A percentile compares a stretch with the other conserved stretches of the same genome.
These are phyloP conservation scores for Polytrichum commune DNA, from an alignment of 225 moss, liverwort and hornwort species.

Conservation along the genomic window DNA sequence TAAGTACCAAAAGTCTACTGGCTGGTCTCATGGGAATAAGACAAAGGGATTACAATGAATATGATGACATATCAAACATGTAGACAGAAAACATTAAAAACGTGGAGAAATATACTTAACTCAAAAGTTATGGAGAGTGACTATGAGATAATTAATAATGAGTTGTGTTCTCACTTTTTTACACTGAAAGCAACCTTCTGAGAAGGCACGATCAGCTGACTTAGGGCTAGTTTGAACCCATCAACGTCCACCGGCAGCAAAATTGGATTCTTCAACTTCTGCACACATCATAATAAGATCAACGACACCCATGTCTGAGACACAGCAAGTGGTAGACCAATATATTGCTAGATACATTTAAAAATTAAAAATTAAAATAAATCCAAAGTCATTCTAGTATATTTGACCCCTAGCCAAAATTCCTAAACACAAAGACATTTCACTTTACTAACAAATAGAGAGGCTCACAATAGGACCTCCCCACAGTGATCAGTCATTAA, in stretches of 20 bases:
- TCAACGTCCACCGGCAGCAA: constrained; percentile 67
- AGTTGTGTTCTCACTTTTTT: constrained; percentile 39
- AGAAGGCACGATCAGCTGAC: constrained; percentile 57
- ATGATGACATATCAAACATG: too few relatives aligned
- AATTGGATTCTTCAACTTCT: constrained; percentile 67
- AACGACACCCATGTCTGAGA: not conserved
- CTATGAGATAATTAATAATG: constrained; percentile 5
- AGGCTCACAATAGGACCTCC: too few relatives aligned
- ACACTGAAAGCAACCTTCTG: constrained; percentile 68
- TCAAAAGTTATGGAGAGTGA: not conserved
- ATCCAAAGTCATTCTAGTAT: too few relatives aligned
- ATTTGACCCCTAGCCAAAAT: too few relatives aligned
- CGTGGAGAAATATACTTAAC: not conserved
- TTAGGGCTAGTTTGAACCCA: constrained; percentile 50
- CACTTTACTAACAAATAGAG: too few relatives aligned
- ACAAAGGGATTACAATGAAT: too few relatives aligned
- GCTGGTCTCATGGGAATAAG: too few relatives aligned
- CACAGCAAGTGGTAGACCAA: too few relatives aligned
- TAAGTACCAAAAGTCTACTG: not conserved
- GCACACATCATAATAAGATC: constrained; percentile 15
- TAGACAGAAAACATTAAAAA: too few relatives aligned
- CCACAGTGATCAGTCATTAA: not conserved
- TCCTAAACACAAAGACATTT: too few relatives aligned
- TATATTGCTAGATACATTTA: too few relatives aligned
- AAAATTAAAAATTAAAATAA: too few relatives aligned